These are phyloP conservation scores for Fusarium sp. DNA, from an alignment of 2,329 filamentous ascomycete genomes.

Conservation along the genomic window DNA sequence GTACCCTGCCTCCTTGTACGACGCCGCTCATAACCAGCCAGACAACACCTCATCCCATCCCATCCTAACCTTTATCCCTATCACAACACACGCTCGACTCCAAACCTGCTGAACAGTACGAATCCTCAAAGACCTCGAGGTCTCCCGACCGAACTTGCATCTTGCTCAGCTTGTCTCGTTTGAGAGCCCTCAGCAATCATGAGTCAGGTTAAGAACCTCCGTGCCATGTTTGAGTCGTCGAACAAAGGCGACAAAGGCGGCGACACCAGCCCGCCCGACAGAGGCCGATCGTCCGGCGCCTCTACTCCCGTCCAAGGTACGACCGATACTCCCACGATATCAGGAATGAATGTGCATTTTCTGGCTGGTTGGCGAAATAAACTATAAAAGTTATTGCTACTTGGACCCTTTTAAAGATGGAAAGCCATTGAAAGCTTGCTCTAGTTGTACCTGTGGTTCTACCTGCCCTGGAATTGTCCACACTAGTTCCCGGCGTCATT, in stretches of 20 bases:
- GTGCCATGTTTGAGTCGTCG: conserved; percentile 80
- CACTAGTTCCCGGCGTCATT: conserved; percentile 36
- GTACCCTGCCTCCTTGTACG: conserved; percentile 35
- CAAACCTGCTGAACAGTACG: conserved; percentile 24
- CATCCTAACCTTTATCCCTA: conserved; percentile 27
- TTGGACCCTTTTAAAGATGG: conserved; percentile 21
- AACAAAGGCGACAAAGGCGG: conserved; percentile 76
- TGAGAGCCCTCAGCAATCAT: conserved; percentile 61
- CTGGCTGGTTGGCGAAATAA: conserved; percentile 26
- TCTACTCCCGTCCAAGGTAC: conserved; percentile 55
- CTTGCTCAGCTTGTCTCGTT: conserved; percentile 43
- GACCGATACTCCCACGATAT: conserved; percentile 31
- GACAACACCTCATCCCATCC: conserved; percentile 42
- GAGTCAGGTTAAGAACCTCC: conserved; percentile 81
- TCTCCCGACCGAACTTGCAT: conserved; percentile 39
- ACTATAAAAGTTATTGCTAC: conserved; percentile 24
- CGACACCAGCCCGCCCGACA: conserved; percentile 75
- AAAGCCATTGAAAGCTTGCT: conserved; percentile 30
- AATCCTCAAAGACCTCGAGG: conserved; percentile 40
- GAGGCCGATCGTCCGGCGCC: conserved; percentile 77
- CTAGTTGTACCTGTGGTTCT: conserved; percentile 13
- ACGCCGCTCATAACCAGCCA: conserved; percentile 45
- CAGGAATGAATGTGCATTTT: conserved; percentile 24
- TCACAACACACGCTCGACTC: conserved; percentile 32
- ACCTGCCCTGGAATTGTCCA: conserved; percentile 39